A percentile compares a stretch with the other conserved stretches of the same genome.
Evolutionary conservation across 1,284 basidiomycete genomes (phyloP).

Genomic region (Mycosarcoma mackinlayi): DNA sequence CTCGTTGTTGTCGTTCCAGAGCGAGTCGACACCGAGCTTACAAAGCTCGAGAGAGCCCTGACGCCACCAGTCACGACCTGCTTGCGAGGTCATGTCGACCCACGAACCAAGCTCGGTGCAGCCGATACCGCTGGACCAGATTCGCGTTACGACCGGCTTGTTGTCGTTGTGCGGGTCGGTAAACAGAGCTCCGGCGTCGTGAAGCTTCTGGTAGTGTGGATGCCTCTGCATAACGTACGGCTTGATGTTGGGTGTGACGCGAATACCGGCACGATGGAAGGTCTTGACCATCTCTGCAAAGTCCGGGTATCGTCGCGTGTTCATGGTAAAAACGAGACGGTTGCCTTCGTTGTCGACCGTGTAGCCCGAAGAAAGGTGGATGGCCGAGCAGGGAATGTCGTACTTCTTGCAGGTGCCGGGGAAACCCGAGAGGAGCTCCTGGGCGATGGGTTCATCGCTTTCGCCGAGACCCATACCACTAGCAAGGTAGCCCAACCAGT

Average conservation of each 20-base stretch:
- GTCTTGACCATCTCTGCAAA: conserved; percentile 69
- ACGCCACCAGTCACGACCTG: conserved; percentile 70
- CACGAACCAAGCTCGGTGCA: conserved; percentile 69
- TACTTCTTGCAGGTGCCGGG: conserved; percentile 69
- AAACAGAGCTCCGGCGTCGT: conserved; percentile 68
- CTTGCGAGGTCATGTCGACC: conserved; percentile 70
- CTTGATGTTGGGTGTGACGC: conserved; percentile 70
- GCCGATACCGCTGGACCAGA: conserved; percentile 69
- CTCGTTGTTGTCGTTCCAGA: conserved; percentile 72
- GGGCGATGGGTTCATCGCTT: conserved; percentile 69
- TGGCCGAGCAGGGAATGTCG: conserved; percentile 69
- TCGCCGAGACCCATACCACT: conserved; percentile 70
- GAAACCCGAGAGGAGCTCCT: conserved; percentile 69
- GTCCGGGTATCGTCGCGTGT: conserved; percentile 70
- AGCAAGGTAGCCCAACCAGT: conserved; percentile 70
- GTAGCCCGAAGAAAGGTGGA: conserved; percentile 69
- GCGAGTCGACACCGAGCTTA: conserved; percentile 69
- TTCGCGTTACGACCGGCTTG: conserved; percentile 67
- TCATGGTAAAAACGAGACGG: conserved; percentile 70
- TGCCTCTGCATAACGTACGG: conserved; percentile 63
- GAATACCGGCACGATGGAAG: conserved; percentile 70
- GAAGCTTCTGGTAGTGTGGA: conserved; percentile 67
- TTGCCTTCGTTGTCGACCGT: conserved; percentile 69
- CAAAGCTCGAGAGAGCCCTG: conserved; percentile 69
- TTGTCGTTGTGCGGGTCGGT: conserved; percentile 62